These are phyloP conservation scores for Conticribra guillardii DNA, from an alignment of 108 stramenopile species.

Conservation along the genomic window DNA sequence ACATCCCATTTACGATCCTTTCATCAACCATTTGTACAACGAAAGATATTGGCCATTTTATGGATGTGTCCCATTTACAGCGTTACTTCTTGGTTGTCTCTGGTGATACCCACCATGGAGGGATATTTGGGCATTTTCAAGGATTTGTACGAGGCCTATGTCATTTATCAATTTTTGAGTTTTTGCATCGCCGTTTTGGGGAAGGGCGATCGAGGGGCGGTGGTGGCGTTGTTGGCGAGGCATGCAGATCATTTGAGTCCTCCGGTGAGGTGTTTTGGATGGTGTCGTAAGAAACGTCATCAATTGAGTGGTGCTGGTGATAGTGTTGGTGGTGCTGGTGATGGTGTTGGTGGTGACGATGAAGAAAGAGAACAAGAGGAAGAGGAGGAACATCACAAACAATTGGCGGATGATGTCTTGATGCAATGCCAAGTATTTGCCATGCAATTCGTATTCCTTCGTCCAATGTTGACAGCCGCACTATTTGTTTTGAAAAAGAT, in stretches of 20 bases:
- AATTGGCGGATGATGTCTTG: slow-evolving; percentile 80
- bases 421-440: slow-evolving; percentile 87
- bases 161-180: slow-evolving; percentile 88
- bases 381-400: slow-evolving; percentile 31
- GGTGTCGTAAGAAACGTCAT: slow-evolving; percentile 35
- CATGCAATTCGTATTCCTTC: slow-evolving; percentile 92
- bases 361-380: neutral
- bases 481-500: slow-evolving; percentile 69
- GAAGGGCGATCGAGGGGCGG: slow-evolving; percentile 78
- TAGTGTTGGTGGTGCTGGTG: too few relatives aligned
- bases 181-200: slow-evolving; percentile 91
- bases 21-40: slow-evolving; percentile 85
- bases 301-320: too few relatives aligned
- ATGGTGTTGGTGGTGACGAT: too few relatives aligned
- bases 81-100: slow-evolving; percentile 83
- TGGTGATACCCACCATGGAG: slow-evolving; percentile 76
- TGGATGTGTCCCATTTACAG: slow-evolving; percentile 92
- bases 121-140: slow-evolving; percentile 88
- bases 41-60: slow-evolving; percentile 90
- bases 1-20: slow-evolving; percentile 83
- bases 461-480: slow-evolving; percentile 76
- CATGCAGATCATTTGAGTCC: slow-evolving; percentile 50
- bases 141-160: slow-evolving; percentile 92
- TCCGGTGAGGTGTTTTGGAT: slow-evolving; percentile 50
- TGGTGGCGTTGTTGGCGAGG: slow-evolving; percentile 70